These are phyloP conservation scores for Parsonsia alboflavescens DNA, from an alignment of 257 asterid species.

Conservation along the genomic window DNA sequence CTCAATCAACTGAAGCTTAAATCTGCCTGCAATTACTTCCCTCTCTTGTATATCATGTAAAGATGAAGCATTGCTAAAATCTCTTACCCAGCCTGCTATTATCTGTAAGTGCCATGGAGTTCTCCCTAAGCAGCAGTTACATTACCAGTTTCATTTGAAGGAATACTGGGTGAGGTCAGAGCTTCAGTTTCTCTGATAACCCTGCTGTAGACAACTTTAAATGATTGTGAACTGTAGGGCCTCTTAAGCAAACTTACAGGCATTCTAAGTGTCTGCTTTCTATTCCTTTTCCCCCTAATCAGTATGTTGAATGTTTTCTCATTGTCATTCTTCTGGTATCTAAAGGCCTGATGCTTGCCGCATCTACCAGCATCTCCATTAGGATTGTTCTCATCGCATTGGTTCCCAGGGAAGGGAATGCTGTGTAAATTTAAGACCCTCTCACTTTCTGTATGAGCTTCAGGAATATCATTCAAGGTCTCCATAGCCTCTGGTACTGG, in stretches of 20 bases:
- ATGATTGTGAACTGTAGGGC: constrained; percentile 79
- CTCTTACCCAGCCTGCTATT: constrained; percentile 29
- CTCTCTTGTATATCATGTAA: constrained; percentile 19
- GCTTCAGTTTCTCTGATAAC: constrained; percentile 75
- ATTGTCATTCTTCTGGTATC: constrained; percentile 40
- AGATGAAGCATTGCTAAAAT: constrained; percentile 17
- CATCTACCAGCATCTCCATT: constrained; percentile 37
- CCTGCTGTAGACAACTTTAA: constrained; percentile 84
- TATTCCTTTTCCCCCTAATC: constrained; percentile 83
- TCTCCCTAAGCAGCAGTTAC: constrained; percentile 40
- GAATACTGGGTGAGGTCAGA: constrained; percentile 48
- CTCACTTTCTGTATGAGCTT: constrained; percentile 33
- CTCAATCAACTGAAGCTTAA: constrained; percentile 27
- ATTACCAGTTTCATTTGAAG: constrained; percentile 43
- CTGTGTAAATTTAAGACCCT: constrained; percentile 30
- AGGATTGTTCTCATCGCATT: constrained; percentile 31
- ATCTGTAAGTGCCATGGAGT: constrained; percentile 14
- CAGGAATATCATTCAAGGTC: constrained; percentile 33
- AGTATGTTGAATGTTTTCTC: constrained; percentile 74
- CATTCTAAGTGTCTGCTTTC: constrained; percentile 83
- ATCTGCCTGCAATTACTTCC: constrained; percentile 7
- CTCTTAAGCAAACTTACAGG: constrained; percentile 86
- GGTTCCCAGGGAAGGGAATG: constrained; percentile 35
- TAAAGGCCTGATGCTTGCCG: constrained; percentile 30
- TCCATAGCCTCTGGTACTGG: constrained; percentile 55